Percentiles rank a stretch among this genome's conserved stretches.
phyloP scores from a whole-genome alignment of 257 asterid species.

The Scutellaria minor region DNA sequence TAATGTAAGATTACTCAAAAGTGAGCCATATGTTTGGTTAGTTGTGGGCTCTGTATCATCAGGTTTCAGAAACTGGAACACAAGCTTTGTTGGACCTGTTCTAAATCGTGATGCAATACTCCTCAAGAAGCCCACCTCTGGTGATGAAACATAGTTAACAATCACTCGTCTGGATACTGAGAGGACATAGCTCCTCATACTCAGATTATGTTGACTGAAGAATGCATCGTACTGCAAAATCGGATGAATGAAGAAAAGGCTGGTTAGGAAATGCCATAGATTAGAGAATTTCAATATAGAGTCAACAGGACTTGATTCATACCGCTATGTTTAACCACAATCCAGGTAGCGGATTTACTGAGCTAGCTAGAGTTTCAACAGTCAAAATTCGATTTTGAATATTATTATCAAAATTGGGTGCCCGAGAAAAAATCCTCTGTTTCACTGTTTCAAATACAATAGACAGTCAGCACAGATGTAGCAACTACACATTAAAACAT shows the following conservation, averaged over 20 bases:
- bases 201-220: constrained; percentile 74
- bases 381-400: constrained; percentile 49
- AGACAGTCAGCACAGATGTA: constrained; percentile 30
- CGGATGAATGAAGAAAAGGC: constrained; percentile 26
- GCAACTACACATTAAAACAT: background rate
- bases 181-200: constrained; percentile 70
- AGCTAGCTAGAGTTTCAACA: constrained; percentile 46
- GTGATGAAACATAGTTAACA: constrained; percentile 74
- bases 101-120: constrained; percentile 61
- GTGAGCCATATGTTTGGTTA: constrained; percentile 71
- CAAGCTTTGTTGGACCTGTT: constrained; percentile 59
- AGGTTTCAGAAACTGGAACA: constrained; percentile 62
- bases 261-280: constrained; percentile 19
- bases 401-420: constrained; percentile 57
- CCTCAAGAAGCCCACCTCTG: constrained; percentile 77
- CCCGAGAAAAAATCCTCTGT: constrained; percentile 65
- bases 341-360: constrained; percentile 44
- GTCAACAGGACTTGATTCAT: constrained; percentile 10
- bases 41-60: constrained; percentile 69
- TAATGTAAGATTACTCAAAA: constrained; percentile 65
- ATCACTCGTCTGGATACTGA: constrained; percentile 55
- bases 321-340: constrained; percentile 86
- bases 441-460: constrained; percentile 54
- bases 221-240: constrained; percentile 71
- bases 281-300: background rate